Evolutionary conservation across 192 early-diverging fungal species (phyloP).

Genomic region (Coemansia sp.): DNA sequence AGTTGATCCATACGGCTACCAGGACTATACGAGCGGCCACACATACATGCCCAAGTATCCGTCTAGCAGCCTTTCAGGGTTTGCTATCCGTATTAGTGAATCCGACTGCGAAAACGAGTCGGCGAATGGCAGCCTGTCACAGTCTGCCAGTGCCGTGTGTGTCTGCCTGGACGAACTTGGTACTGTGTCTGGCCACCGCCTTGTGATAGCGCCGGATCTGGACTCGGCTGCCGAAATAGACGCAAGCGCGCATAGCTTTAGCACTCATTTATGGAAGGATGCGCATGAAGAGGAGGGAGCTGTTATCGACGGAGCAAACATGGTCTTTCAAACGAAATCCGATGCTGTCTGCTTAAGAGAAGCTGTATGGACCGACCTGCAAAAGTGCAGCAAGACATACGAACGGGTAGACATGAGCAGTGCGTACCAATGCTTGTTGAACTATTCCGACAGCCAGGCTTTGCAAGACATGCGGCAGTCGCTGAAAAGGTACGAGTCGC

Average conservation of each 20-base stretch:
- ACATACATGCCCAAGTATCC: slow-evolving; percentile 17
- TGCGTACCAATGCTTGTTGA: neutral
- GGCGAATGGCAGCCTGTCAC: neutral
- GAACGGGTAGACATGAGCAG: slow-evolving; percentile 28
- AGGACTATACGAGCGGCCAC: slow-evolving; percentile 16
- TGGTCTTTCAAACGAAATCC: slow-evolving; percentile 10
- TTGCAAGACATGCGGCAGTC: neutral
- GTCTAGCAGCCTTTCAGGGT: slow-evolving; percentile 17
- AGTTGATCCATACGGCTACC: slow-evolving; percentile 22
- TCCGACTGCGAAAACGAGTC: neutral
- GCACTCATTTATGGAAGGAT: neutral
- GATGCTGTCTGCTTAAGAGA: slow-evolving; percentile 9
- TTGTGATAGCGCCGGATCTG: slow-evolving; percentile 3
- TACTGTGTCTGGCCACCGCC: slow-evolving; percentile 15
- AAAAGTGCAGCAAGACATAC: slow-evolving; percentile 21
- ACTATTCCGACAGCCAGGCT: neutral
- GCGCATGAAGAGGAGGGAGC: slow-evolving; percentile 5
- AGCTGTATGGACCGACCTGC: slow-evolving; percentile 22
- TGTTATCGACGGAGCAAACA: slow-evolving; percentile 20
- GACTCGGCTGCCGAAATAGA: neutral
- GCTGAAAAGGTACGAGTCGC: neutral
- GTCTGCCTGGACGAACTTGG: slow-evolving; percentile 28
- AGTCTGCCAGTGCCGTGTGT: slow-evolving; percentile 10
- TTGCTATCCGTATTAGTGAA: slow-evolving; percentile 8
- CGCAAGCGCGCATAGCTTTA: neutral